Percentiles rank a stretch among this genome's conserved stretches.
These are phyloP conservation scores for Blastobotrys mokoenaii DNA, from an alignment of 805 yeast species.

Conservation along the genomic window DNA sequence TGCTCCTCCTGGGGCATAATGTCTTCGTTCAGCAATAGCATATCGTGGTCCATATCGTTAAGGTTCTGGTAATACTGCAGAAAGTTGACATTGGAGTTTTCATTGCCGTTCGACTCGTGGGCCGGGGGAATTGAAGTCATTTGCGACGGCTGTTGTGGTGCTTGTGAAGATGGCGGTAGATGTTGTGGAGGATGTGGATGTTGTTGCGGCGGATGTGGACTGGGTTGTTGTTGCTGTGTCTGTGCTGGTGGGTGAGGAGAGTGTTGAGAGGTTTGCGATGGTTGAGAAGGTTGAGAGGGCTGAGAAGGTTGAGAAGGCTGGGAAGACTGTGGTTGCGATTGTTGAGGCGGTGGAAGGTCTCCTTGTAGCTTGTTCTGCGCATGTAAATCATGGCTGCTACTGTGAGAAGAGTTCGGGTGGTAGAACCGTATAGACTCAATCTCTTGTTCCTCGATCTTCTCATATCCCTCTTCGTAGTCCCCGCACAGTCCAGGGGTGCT, in stretches of 20 bases:
- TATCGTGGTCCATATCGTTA: constrained; percentile 9
- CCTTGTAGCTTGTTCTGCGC: background rate
- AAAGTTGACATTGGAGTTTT: background rate
- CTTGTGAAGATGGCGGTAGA: background rate
- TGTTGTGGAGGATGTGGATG: background rate
- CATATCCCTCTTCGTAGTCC: background rate
- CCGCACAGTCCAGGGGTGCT: constrained; percentile 4
- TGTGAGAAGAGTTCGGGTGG: background rate
- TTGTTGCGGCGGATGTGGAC: background rate
- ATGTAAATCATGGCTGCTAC: background rate
- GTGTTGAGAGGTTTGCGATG: background rate
- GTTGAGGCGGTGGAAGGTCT: background rate
- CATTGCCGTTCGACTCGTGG: no score
- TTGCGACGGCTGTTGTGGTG: background rate
- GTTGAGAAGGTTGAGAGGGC: background rate
- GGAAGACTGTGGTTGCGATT: background rate
- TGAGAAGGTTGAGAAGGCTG: background rate
- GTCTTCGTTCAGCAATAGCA: constrained; percentile 17
- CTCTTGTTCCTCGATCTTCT: background rate
- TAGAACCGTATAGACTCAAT: background rate
- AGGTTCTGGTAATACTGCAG: background rate
- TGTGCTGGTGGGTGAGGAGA: background rate
- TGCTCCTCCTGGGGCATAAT: constrained; percentile 19
- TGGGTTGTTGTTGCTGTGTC: background rate
- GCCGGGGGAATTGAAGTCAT: no score